Evolutionary conservation across 2,329 filamentous ascomycete species (phyloP), one percentile per base, ranked within the genome.

Genomic region (Magnaporthiopsis incrustans): DNA sequence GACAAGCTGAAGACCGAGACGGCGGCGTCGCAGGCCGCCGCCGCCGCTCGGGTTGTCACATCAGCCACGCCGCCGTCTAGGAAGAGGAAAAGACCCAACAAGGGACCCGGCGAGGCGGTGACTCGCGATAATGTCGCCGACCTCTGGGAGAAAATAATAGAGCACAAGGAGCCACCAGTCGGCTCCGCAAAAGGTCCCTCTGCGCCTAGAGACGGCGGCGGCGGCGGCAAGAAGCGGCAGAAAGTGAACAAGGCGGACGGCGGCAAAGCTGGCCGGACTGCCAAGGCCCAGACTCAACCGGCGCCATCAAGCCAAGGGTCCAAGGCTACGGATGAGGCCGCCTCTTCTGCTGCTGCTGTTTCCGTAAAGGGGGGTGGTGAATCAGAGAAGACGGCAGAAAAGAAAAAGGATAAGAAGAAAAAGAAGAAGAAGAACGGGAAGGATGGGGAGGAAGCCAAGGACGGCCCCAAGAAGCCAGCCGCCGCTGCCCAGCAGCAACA

Each of bases 81-180:
- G 72, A 86, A 87, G 76, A 82, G 85, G 67, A 87, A 87, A 78
- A 79, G 80, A 67, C 22, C 44, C 44, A 65, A 71, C 65, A 69
- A 71, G 66, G 66, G 70, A 53, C 63, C 67, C n/a, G 50, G 69
- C 64, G 60, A 78, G 33, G 33, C 8, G 65, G 85, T 93, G 67
- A 91, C 85, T 26, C 76, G 82, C 10, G 82, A 82, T 2, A 95
- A 96, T 74, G 82, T 96, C 32, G 87, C 86, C 64, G 86, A 90
- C 68, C 80, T 97, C 68, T 97, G 90, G 82, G 89, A 89, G 70
- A 84, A 85, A 65, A 85, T 95, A 66, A 89, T 96, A 69, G 91
- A 94, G 71, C 87, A 87, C 8, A 88, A 85, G 71, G 77, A 73
- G 68, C 76, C 77, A 3, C 11, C 26, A 26, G 4, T 1, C 57